phyloP scores from a whole-genome alignment of 2,329 filamentous ascomycete genomes.

The Epichloe hybrida region DNA sequence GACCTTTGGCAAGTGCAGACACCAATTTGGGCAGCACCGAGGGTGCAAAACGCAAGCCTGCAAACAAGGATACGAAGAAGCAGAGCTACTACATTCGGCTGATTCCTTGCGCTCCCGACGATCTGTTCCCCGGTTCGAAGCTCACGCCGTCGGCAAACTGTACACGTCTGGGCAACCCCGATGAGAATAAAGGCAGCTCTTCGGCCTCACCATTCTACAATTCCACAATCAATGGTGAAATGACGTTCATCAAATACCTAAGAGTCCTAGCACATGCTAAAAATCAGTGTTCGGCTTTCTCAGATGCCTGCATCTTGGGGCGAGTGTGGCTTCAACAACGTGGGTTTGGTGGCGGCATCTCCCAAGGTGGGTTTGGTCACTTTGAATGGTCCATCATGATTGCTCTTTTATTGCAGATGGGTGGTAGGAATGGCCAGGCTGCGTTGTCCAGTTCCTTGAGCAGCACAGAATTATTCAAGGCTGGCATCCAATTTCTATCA shows the following conservation, averaged over 20 bases:
- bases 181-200: slow-evolving; percentile 27
- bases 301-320: slow-evolving; percentile 75
- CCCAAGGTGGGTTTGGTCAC: slow-evolving; percentile 73
- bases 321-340: slow-evolving; percentile 82
- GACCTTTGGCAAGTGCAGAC: slow-evolving; percentile 17
- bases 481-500: slow-evolving; percentile 74
- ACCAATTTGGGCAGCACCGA: slow-evolving; percentile 7
- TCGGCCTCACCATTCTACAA: slow-evolving; percentile 76
- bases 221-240: slow-evolving; percentile 66
- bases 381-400: slow-evolving; percentile 83
- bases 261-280: slow-evolving; percentile 58
- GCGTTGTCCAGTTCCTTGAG: slow-evolving; percentile 70
- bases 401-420: slow-evolving; percentile 67
- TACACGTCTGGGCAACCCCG: slow-evolving; percentile 42
- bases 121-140: slow-evolving; percentile 58
- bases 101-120: slow-evolving; percentile 57
- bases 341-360: slow-evolving; percentile 58
- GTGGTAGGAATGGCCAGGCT: slow-evolving; percentile 56
- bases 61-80: slow-evolving; percentile 16
- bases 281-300: slow-evolving; percentile 58
- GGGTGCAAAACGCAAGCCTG: slow-evolving; percentile 7
- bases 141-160: slow-evolving; percentile 57
- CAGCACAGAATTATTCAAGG: slow-evolving; percentile 90
- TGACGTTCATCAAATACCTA: slow-evolving; percentile 59
- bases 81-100: slow-evolving; percentile 51